phyloP scores from a whole-genome alignment of 1,284 basidiomycete genomes.

The Athelia sp. region DNA sequence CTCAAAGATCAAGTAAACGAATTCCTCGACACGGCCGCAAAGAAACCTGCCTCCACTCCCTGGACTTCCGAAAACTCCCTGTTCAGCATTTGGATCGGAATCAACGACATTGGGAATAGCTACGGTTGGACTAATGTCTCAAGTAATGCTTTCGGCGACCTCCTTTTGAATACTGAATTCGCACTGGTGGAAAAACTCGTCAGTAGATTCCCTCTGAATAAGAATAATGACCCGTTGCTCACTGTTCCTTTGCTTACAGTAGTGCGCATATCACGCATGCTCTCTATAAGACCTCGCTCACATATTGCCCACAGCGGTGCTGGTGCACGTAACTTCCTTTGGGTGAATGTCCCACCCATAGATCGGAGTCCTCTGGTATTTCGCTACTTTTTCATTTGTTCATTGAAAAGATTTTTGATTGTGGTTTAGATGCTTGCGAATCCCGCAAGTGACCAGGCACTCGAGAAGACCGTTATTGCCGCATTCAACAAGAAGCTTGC shows the following conservation, averaged over 20 bases:
- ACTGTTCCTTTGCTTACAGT: constrained; percentile 12
- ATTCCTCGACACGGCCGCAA: constrained; percentile 38
- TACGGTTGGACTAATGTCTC: constrained; percentile 37
- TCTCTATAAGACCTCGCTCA: neutral
- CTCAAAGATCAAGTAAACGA: constrained; percentile 53
- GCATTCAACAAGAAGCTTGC: constrained; percentile 47
- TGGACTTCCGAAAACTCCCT: constrained; percentile 49
- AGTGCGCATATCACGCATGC: neutral
- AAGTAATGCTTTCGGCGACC: constrained; percentile 38
- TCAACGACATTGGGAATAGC: constrained; percentile 57
- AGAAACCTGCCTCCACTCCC: constrained; percentile 39
- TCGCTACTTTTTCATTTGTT: no score
- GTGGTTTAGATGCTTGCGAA: constrained; percentile 42
- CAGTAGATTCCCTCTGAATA: constrained; percentile 15
- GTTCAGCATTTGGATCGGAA: constrained; percentile 58
- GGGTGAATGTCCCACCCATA: constrained; percentile 53
- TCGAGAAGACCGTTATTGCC: constrained; percentile 41
- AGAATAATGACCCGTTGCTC: neutral
- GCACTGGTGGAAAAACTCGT: constrained; percentile 50
- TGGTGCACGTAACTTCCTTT: constrained; percentile 56
- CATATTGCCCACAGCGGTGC: neutral
- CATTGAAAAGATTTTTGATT: neutral
- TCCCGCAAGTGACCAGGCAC: constrained; percentile 32
- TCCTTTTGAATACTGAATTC: constrained; percentile 47
- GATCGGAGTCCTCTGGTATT: constrained; percentile 47